A percentile compares a stretch with the other conserved stretches of the same genome.
phyloP scores from a whole-genome alignment of 2,329 filamentous ascomycete genomes.

The Colletotrichum lupini region DNA sequence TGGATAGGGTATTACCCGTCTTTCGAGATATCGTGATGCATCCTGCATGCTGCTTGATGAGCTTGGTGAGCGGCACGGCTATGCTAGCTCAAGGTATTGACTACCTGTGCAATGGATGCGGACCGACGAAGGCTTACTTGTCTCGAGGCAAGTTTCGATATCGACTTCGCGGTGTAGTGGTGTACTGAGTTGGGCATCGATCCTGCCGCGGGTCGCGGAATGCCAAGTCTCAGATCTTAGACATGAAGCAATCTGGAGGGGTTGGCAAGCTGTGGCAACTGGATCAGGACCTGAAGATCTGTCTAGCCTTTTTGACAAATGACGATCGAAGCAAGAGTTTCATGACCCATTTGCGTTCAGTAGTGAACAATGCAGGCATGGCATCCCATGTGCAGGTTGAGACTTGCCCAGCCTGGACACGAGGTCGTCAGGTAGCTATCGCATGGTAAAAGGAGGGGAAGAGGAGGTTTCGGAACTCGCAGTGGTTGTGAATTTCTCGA shows the following conservation, averaged over 20 bases:
- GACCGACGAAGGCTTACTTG: neutral
- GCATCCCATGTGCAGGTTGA: no score
- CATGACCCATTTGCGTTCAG: neutral
- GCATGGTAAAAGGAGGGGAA: neutral
- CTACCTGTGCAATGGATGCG: no score
- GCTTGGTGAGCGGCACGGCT: neutral
- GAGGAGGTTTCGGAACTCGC: neutral
- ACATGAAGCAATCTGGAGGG: neutral
- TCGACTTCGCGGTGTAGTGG: neutral
- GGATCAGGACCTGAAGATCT: neutral
- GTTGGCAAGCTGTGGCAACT: neutral
- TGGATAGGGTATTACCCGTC: neutral
- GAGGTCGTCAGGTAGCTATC: neutral
- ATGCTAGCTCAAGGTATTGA: no score
- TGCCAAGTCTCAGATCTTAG: slow-evolving; percentile 8
- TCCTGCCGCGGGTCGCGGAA: neutral
- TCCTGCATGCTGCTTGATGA: neutral
- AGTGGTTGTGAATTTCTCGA: neutral
- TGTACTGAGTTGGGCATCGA: neutral
- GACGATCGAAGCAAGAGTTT: no score
- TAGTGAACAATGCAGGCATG: neutral
- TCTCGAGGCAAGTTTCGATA: neutral
- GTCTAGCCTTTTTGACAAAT: neutral
- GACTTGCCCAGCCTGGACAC: neutral
- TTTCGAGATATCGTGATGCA: neutral